Base-by-base conservation (phyloP, 352 stramenopile genomes). In the Phytophthora pistaciae region DNA sequence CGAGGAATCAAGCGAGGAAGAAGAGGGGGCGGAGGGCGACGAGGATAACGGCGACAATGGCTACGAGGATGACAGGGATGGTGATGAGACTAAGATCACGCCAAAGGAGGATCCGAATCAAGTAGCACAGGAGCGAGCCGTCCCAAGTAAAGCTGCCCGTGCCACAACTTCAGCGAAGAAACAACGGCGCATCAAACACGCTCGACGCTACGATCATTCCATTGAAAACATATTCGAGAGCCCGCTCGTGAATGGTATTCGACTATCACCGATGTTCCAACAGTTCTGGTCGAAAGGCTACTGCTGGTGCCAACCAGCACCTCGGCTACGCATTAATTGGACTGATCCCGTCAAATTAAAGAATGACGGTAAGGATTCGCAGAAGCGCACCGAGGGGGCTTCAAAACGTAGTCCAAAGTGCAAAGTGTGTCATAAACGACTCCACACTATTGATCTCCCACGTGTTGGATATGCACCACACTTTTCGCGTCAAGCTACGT, bases 221-320 rank as follows among this genome's bases (percentile, higher is more conserved):
- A 46, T 23, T 14, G 33, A 13, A 7, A 62, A 50, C 33, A 68
- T 64, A 23, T 72, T 76, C 11, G 44, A 54, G 0, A 73, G 75
- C 29, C 55, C 77, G 38, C 61, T 93, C 5, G 20, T 80, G 9
- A 72, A 74, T 13, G 68, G 61, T 31, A 70, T 93, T 14, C 81
- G 76, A 36, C 53, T 93, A 2, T 88, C 83, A 8, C 31, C 60
- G 0, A 68, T 63, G 18, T 91, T 93, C 60, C 69, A 70, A 38
- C 53, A 66, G 18, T 72, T 80, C 20, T 93, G 83, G 83, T 81
- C 80, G n/a, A 76, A 69, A 56, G 85, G 80, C 0, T 89, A 80
- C 23, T 93, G 85, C 56, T 93, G 85, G 85, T 93, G 70, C 20
- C 5, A 27, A 11, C 29, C 65, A 7, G 66, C 56, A 23, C 64